These are phyloP conservation scores for Hymenoscyphus albidus DNA, from an alignment of 2,329 filamentous ascomycete species.

Conservation along the genomic window DNA sequence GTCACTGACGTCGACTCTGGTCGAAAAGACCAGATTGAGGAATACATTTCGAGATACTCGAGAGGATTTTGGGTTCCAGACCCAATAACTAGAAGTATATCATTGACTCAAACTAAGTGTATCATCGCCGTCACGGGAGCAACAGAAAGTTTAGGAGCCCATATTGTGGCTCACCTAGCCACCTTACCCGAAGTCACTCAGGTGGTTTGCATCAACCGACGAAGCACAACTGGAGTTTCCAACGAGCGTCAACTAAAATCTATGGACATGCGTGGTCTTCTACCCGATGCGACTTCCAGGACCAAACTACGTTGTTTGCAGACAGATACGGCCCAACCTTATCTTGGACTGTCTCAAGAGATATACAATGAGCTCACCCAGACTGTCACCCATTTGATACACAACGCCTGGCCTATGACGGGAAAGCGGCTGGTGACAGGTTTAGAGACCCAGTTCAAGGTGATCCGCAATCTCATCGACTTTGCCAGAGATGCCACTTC, in stretches of 20 bases:
- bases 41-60: too few species aligned
- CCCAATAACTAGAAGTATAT: too few species aligned
- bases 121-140: conserved; percentile 38
- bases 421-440: conserved; percentile 37
- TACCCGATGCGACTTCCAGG: conserved; percentile 17
- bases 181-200: conserved; percentile 27
- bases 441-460: conserved; percentile 43
- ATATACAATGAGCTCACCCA: conserved; percentile 40
- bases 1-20: too few species aligned
- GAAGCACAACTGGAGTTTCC: conserved; percentile 27
- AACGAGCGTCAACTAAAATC: conserved; percentile 37
- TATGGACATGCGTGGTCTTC: conserved; percentile 29
- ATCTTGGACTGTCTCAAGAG: conserved; percentile 40
- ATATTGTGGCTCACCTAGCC: conserved; percentile 35
- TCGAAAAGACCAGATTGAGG: too few species aligned
- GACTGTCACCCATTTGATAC: conserved; percentile 46
- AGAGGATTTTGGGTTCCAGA: too few species aligned
- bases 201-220: conserved; percentile 47
- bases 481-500: conserved; percentile 34
- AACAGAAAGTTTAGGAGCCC: conserved; percentile 38
- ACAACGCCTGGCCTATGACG: conserved; percentile 51
- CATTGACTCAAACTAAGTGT: not conserved
- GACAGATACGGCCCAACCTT: conserved; percentile 40
- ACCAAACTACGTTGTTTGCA: conserved; percentile 41
- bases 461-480: conserved; percentile 45